phyloP scores from a whole-genome alignment of 1,284 basidiomycete species.

The Ceraceosorus guamensis region DNA sequence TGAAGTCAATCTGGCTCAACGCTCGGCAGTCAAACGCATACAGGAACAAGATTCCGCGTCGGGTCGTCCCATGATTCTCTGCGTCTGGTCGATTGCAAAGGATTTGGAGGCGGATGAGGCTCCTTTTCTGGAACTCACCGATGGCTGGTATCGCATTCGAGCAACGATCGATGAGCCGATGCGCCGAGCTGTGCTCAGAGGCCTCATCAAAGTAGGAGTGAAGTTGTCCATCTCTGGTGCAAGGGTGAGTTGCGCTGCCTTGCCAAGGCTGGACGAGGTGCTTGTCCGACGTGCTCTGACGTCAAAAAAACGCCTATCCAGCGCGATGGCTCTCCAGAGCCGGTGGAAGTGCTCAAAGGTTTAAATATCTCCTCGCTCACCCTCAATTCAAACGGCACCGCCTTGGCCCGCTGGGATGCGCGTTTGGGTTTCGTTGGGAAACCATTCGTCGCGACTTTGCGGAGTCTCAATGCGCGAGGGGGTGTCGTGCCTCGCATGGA shows the following conservation, averaged over 20 bases:
- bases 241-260: constrained; percentile 55
- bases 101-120: constrained; percentile 17
- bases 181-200: constrained; percentile 61
- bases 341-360: constrained; percentile 73
- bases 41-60: constrained; percentile 68
- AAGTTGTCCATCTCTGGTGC: constrained; percentile 78
- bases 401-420: constrained; percentile 77
- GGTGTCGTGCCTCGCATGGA: constrained; percentile 72
- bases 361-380: constrained; percentile 61
- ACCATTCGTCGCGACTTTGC: constrained; percentile 66
- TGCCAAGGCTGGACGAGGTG: background rate
- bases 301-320: background rate
- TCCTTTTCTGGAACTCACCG: constrained; percentile 68
- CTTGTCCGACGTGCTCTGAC: background rate
- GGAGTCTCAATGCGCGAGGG: constrained; percentile 73
- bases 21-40: constrained; percentile 71
- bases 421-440: constrained; percentile 67
- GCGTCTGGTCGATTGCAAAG: constrained; percentile 58
- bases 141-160: constrained; percentile 88
- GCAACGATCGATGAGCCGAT: constrained; percentile 69
- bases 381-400: constrained; percentile 74
- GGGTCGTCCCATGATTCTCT: constrained; percentile 70
- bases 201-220: constrained; percentile 65
- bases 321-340: constrained; percentile 52
- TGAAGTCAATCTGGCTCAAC: constrained; percentile 69